Base-by-base conservation (phyloP, 2,329 filamentous ascomycete species). In the Rachicladosporium sp. region DNA sequence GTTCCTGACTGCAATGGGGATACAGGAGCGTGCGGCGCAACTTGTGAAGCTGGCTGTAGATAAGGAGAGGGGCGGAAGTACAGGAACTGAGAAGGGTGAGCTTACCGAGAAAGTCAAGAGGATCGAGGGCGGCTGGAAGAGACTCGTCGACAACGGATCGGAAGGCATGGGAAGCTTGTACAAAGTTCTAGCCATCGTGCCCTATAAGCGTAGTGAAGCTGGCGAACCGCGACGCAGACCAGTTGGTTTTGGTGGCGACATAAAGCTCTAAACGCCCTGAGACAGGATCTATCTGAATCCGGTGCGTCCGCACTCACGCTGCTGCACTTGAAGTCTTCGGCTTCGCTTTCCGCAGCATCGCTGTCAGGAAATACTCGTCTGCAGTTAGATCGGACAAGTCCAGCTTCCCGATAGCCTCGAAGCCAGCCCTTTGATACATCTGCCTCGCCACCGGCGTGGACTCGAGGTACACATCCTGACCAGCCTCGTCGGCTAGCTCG, bases 91-190 rank as follows among this genome's bases (percentile, higher is more conserved):
- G 32, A 57, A 49, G 63, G 45, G 41, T 6, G 55, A 58, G 40
- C 43, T 60, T 11, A 58, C 69, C 30, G 67, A 73, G 43, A 70
- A 68, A 46, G 73, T 64, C 23, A 69, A 67, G 48, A 74, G 76
- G 37, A 68, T 95, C 27, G 77, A 86, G 47, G 74, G 68, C 46
- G 80, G 82, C 0, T 93, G 86, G 76, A 80, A 76, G 63, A 70
- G 91, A 45, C 65, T 98, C 37, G 76, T 95, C n/a, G 88, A 94
- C 59, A 70, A 77, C 32, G 80, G 83, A 0, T 81, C 78, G 1
- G 78, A 76, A 37, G 89, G 87, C 0, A 98, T 98, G 91, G 91
- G 91, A 0, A 88, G 80, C 64, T 67, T 94, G 13, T 98, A 98
- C 60, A 95, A 96, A 65, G 88, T 78, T 15, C 71, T 98, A 71